Evolutionary conservation across 257 asterid genomes (phyloP).

Genomic region (Forsythia viridissima): DNA sequence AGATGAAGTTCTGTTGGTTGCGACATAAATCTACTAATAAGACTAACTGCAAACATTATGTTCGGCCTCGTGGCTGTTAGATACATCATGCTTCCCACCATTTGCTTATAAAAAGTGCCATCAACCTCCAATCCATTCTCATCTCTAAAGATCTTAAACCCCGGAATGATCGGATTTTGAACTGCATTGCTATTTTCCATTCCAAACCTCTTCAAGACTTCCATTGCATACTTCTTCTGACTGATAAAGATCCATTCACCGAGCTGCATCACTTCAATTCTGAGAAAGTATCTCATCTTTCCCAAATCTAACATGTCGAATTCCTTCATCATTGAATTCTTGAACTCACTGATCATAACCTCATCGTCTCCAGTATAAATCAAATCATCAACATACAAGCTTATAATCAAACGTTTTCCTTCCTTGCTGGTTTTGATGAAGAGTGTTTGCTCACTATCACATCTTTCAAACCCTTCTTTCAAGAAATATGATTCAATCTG

Average conservation of each 20-base stretch:
- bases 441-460: background rate
- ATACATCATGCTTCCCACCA: background rate
- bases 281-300: background rate
- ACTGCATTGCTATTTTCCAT: background rate
- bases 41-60: background rate
- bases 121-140: background rate
- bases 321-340: background rate
- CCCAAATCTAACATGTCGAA: background rate
- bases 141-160: background rate
- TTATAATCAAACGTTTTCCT: background rate
- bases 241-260: background rate
- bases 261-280: background rate
- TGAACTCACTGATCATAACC: background rate
- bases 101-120: background rate
- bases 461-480: constrained; percentile 8
- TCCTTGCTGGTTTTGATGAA: background rate
- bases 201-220: background rate
- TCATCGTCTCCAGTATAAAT: background rate
- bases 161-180: background rate
- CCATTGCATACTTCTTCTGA: background rate
- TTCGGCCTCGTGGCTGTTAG: background rate
- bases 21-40: background rate
- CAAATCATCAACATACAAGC: background rate
- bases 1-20: background rate
- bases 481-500: background rate